Conservation (phyloP, 2,329 filamentous ascomycete genomes). For the Neonectria ditissima region DNA sequence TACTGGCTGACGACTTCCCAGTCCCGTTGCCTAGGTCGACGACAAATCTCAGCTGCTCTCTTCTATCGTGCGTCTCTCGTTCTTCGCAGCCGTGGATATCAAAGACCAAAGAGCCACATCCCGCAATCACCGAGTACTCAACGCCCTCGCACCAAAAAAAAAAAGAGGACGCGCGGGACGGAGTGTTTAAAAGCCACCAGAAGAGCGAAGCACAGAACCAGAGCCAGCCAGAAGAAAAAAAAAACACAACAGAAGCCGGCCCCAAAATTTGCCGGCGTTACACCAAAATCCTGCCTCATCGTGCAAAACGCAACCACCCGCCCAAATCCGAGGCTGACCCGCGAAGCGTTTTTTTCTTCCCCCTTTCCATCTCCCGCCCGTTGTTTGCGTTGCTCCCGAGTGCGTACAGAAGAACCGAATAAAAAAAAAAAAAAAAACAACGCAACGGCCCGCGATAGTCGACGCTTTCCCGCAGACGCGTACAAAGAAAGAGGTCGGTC, state of each 20-base stretch:
- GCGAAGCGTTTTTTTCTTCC: neutral
- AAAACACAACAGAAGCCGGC: neutral
- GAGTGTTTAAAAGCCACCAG: slow-evolving; percentile 15
- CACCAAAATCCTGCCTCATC: slow-evolving; percentile 8
- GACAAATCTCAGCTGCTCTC: neutral
- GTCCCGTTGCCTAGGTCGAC: neutral
- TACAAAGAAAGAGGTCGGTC: neutral
- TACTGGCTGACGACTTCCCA: too few species aligned
- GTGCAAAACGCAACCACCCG: neutral
- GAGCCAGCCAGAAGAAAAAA: neutral
- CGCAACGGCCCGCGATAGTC: neutral
- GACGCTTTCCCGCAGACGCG: neutral
- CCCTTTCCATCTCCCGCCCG: neutral
- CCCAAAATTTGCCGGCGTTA: slow-evolving; percentile 16
- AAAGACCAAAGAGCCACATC: neutral
- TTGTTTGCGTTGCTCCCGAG: slow-evolving; percentile 21
- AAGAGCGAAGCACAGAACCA: neutral
- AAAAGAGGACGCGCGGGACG: slow-evolving; percentile 3
- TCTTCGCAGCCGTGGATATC: neutral
- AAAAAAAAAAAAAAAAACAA: too few species aligned
- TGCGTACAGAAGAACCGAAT: too few species aligned
- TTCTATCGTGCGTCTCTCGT: too few species aligned
- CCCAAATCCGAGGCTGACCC: slow-evolving; percentile 23
- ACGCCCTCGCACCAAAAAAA: slow-evolving; percentile 3
- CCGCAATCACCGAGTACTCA: neutral